phyloP scores from a whole-genome alignment of 352 stramenopile species.

The Pythium biforme region DNA sequence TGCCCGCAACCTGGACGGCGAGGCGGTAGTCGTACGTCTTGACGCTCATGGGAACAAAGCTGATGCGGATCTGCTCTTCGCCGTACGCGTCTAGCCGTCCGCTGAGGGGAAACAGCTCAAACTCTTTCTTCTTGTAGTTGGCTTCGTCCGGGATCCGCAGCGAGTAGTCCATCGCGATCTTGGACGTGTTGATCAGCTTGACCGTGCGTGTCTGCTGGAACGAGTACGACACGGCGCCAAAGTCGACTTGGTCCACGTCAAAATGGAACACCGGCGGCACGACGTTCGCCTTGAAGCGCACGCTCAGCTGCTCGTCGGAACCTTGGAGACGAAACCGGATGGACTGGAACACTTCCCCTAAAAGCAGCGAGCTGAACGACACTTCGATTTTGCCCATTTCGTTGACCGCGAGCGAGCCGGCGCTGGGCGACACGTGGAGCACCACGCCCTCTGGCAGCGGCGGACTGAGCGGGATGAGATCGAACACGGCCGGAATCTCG shows the following conservation, averaged over 20 bases:
- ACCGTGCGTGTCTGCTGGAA: slow-evolving; percentile 78
- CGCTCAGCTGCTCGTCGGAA: slow-evolving; percentile 78
- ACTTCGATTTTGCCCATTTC: slow-evolving; percentile 84
- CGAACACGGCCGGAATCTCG: slow-evolving; percentile 89
- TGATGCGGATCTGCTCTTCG: slow-evolving; percentile 78
- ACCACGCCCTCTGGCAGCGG: slow-evolving; percentile 32
- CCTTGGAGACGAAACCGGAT: slow-evolving; percentile 87
- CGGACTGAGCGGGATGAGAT: slow-evolving; percentile 46
- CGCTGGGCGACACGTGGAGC: slow-evolving; percentile 44
- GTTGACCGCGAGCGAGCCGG: slow-evolving; percentile 66
- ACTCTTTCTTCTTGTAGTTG: slow-evolving; percentile 89
- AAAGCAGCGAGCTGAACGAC: slow-evolving; percentile 80
- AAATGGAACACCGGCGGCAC: slow-evolving; percentile 94
- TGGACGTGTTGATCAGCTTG: slow-evolving; percentile 92
- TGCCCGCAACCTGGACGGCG: slow-evolving; percentile 88
- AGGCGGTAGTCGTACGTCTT: slow-evolving; percentile 92
- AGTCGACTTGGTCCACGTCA: slow-evolving; percentile 89
- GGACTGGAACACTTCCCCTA: slow-evolving; percentile 86
- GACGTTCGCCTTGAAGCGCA: slow-evolving; percentile 87
- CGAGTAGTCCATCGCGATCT: slow-evolving; percentile 90
- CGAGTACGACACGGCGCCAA: slow-evolving; percentile 90
- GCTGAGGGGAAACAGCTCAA: slow-evolving; percentile 72
- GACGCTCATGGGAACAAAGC: slow-evolving; percentile 86
- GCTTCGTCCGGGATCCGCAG: slow-evolving; percentile 92
- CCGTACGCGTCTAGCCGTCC: slow-evolving; percentile 83